Evolutionary conservation across 768 basidiomycete species (phyloP).

Genomic region (Sutorius australiensis): DNA sequence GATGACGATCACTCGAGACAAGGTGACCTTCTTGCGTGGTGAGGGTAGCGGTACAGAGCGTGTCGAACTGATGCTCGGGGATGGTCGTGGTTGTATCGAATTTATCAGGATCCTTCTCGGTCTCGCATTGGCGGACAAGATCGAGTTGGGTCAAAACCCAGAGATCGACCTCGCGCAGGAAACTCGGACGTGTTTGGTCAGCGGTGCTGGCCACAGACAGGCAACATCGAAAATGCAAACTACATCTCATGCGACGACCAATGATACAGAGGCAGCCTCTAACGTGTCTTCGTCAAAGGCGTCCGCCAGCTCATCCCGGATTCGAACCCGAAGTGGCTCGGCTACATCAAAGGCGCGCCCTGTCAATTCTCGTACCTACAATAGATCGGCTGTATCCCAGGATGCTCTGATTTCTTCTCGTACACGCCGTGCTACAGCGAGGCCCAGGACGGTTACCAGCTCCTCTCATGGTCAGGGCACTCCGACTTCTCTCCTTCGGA

Average conservation of each 20-base stretch:
- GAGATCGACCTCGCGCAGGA: not conserved
- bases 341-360: not conserved
- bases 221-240: not conserved
- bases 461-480: no score
- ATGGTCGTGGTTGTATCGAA: slow-evolving; percentile 8
- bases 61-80: not conserved
- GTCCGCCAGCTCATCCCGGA: not conserved
- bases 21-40: slow-evolving; percentile 4
- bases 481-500: no score
- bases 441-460: no score
- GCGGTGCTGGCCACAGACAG: not conserved
- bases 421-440: no score
- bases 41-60: slow-evolving; percentile 12
- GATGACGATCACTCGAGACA: slow-evolving; percentile 1
- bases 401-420: no score
- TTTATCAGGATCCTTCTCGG: slow-evolving; percentile 11
- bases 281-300: not conserved
- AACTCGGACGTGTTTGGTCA: not conserved
- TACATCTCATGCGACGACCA: not conserved
- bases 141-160: slow-evolving; percentile 6
- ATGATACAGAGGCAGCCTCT: not conserved
- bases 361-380: not conserved
- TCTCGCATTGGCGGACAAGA: not conserved
- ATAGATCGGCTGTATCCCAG: not conserved
- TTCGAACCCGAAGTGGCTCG: not conserved